Conservation (phyloP, 306 rosid species). For the Glycine soja region DNA sequence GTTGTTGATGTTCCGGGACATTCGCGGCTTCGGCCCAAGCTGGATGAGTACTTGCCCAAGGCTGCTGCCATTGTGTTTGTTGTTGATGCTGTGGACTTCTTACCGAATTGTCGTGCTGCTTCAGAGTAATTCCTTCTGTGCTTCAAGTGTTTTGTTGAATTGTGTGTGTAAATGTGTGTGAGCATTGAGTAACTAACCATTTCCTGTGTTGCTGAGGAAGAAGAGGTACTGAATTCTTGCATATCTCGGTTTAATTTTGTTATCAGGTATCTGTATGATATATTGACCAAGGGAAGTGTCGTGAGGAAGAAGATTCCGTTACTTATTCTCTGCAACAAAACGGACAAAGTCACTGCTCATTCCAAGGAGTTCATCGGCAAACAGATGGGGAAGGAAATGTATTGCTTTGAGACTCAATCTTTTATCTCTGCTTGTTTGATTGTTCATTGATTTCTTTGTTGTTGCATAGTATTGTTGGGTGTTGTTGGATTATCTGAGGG, state of each 20-base stretch:
- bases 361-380: constrained; percentile 77
- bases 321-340: constrained; percentile 79
- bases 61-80: constrained; percentile 79
- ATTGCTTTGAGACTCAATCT: constrained; percentile 45
- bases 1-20: constrained; percentile 85
- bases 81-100: constrained; percentile 80
- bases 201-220: too few species aligned
- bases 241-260: not conserved
- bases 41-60: constrained; percentile 76
- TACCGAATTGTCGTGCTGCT: constrained; percentile 78
- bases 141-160: not conserved
- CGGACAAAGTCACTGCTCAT: constrained; percentile 87
- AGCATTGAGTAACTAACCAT: too few species aligned
- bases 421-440: not conserved
- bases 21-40: constrained; percentile 78
- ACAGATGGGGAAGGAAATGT: constrained; percentile 86
- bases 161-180: not conserved
- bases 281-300: constrained; percentile 78
- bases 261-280: constrained; percentile 76
- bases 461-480: constrained; percentile 3
- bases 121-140: constrained; percentile 67
- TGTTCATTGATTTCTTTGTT: not conserved
- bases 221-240: constrained; percentile 6
- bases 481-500: constrained; percentile 21
- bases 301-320: constrained; percentile 81